phyloP scores from a whole-genome alignment of 495 filamentous ascomycete species.

The Lasiosphaeria miniovina region DNA sequence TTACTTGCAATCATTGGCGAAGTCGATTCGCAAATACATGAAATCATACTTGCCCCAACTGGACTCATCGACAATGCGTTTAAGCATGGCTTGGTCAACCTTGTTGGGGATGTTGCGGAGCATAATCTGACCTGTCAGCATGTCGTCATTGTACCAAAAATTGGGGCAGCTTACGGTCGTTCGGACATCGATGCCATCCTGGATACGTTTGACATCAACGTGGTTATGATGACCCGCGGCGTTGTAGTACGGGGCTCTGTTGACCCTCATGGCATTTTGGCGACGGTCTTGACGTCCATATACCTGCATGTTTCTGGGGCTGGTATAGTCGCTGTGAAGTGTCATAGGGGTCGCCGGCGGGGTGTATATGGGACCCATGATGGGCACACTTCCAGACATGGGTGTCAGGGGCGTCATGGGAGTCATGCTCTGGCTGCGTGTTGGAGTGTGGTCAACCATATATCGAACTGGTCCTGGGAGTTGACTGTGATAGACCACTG shows the following conservation, averaged over 20 bases:
- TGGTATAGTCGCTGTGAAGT: slow-evolving; percentile 25
- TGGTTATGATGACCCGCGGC: slow-evolving; percentile 57
- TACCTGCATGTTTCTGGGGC: slow-evolving; percentile 29
- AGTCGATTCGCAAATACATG: slow-evolving; percentile 92
- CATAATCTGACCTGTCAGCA: slow-evolving; percentile 70
- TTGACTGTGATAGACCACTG: slow-evolving; percentile 31
- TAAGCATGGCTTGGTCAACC: slow-evolving; percentile 76
- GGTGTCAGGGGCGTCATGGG: slow-evolving; percentile 31
- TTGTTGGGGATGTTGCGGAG: slow-evolving; percentile 93
- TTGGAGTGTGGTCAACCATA: slow-evolving; percentile 37
- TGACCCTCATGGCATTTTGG: slow-evolving; percentile 40
- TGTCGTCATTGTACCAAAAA: not conserved
- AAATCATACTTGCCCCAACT: slow-evolving; percentile 86
- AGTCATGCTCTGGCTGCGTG: slow-evolving; percentile 26
- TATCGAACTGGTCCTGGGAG: slow-evolving; percentile 26
- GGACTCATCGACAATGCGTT: slow-evolving; percentile 72
- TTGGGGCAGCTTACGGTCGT: slow-evolving; percentile 58
- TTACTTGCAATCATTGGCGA: slow-evolving; percentile 85
- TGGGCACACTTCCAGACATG: slow-evolving; percentile 17
- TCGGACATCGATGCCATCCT: slow-evolving; percentile 64
- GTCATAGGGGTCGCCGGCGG: slow-evolving; percentile 37
- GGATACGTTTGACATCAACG: slow-evolving; percentile 64
- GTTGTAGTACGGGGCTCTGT: slow-evolving; percentile 40
- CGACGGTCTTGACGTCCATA: slow-evolving; percentile 36
- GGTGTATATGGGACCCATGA: slow-evolving; percentile 27